Conservation (phyloP, 345 rosid species). For the Ceriops decandra region DNA sequence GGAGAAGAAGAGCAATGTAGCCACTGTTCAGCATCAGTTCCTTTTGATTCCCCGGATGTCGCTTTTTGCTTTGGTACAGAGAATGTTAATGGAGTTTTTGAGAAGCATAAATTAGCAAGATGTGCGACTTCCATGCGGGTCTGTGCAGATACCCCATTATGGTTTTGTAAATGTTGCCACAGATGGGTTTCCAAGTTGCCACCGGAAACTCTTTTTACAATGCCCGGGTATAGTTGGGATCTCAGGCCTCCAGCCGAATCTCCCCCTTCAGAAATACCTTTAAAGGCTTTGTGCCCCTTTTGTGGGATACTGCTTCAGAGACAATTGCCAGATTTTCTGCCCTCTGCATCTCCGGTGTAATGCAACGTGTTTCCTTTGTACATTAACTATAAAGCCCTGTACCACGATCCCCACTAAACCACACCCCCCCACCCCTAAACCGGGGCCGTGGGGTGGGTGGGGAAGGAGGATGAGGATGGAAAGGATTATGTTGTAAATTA, state of each 20-base stretch:
- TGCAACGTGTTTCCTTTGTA: not conserved
- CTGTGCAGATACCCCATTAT: conserved; percentile 61
- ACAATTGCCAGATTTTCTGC: conserved; percentile 61
- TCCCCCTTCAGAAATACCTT: not conserved
- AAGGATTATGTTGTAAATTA: too few species aligned
- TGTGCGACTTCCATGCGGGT: conserved; percentile 78
- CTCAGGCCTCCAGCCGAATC: conserved; percentile 26
- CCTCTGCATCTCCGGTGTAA: conserved; percentile 57
- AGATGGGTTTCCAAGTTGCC: conserved; percentile 49
- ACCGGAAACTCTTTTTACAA: conserved; percentile 45
- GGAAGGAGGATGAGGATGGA: too few species aligned
- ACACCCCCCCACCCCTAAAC: too few species aligned
- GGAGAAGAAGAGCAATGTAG: conserved; percentile 62
- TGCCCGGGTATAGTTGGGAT: conserved; percentile 49
- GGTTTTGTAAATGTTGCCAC: conserved; percentile 88
- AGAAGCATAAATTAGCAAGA: conserved; percentile 60
- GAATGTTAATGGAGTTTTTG: conserved; percentile 13
- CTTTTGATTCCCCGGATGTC: conserved; percentile 62
- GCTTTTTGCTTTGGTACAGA: conserved; percentile 48
- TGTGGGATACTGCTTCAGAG: conserved; percentile 76
- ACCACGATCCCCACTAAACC: too few species aligned
- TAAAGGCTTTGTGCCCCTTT: conserved; percentile 64
- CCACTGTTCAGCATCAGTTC: conserved; percentile 55
- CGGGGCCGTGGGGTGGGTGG: too few species aligned
- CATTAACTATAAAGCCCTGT: not conserved